Base-by-base conservation (phyloP, 1,284 basidiomycete genomes). In the Trichosporon coremiiforme region DNA sequence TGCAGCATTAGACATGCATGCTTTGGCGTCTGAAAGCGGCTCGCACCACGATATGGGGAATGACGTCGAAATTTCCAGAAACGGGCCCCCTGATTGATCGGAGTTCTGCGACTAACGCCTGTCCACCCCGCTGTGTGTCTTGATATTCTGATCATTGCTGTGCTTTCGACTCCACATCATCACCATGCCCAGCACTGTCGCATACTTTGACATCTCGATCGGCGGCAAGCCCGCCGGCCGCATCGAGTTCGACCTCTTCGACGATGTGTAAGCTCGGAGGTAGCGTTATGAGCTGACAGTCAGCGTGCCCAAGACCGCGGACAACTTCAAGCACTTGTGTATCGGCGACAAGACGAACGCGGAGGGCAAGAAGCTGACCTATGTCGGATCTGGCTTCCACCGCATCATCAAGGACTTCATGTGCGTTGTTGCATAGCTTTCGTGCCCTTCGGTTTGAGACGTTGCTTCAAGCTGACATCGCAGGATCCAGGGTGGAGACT, bases 301-400 rank as follows among this genome's bases (percentile, higher is more conserved):
- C 25, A 67, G 22, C 66, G 45, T 35, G 47, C 45, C 22, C n/a
- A 67, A 79, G 78, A 97, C 95, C 0, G 86, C 91, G 0, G 87
- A 85, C 70, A 98, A 99, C 86, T 98, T 98, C 85, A 90, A 95
- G 68, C 91, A 94, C 78, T 89, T 98, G 29, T 91, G 91, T 74
- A 92, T 92, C 0, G 91, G 92, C 25, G 84, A 90, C 82, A 83
- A 91, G 76, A 80, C 83, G 29, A 83, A 80, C 55, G 73, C 74
- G 31, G 88, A 89, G 36, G 83, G 82, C 45, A 74, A 74, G 35
- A 79, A 78, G 73, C 77, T 84, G 20, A 76, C 79, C 0, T 85
- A 81, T 79, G 73, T 82, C 68, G 88, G 88, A 8, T 90, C 89
- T 5, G 71, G 74, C 8, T 94, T 98, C 86, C 94, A 97, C 82